A percentile compares a stretch with the other conserved stretches of the same genome.
Evolutionary conservation across 2,329 filamentous ascomycete species (phyloP).

Genomic region (Thelonectria blattea): DNA sequence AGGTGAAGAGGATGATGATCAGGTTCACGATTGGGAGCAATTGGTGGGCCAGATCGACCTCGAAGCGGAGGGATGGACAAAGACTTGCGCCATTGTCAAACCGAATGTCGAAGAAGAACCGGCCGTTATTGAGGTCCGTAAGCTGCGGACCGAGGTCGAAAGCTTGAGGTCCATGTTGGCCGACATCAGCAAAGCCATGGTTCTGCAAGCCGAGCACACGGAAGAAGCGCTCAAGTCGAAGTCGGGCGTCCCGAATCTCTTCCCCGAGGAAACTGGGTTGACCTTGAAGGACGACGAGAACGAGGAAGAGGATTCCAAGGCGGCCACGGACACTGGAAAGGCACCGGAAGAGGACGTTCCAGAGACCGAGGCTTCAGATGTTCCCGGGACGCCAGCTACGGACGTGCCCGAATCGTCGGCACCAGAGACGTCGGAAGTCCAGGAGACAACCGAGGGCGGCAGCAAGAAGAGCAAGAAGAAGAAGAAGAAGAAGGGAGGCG

Average conservation of each 20-base stretch:
- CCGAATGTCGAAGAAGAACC: constrained; percentile 84
- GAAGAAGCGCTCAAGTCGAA: neutral
- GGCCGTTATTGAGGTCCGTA: constrained; percentile 71
- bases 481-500: constrained; percentile 34
- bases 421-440: constrained; percentile 21
- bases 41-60: constrained; percentile 74
- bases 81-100: constrained; percentile 75
- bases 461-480: constrained; percentile 38
- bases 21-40: constrained; percentile 92
- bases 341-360: neutral
- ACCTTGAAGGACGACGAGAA: neutral
- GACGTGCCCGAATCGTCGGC: constrained; percentile 25
- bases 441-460: constrained; percentile 6
- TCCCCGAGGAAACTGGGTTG: neutral
- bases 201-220: constrained; percentile 13
- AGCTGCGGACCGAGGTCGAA: constrained; percentile 63
- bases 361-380: neutral
- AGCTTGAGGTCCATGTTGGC: constrained; percentile 59
- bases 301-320: constrained; percentile 5
- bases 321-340: neutral
- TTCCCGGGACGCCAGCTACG: constrained; percentile 15
- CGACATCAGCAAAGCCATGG: constrained; percentile 39
- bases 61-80: constrained; percentile 83
- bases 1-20: constrained; percentile 90
- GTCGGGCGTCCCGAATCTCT: constrained; percentile 1